phyloP scores from a whole-genome alignment of 805 yeast species.

The Hanseniaspora mollemarum region DNA sequence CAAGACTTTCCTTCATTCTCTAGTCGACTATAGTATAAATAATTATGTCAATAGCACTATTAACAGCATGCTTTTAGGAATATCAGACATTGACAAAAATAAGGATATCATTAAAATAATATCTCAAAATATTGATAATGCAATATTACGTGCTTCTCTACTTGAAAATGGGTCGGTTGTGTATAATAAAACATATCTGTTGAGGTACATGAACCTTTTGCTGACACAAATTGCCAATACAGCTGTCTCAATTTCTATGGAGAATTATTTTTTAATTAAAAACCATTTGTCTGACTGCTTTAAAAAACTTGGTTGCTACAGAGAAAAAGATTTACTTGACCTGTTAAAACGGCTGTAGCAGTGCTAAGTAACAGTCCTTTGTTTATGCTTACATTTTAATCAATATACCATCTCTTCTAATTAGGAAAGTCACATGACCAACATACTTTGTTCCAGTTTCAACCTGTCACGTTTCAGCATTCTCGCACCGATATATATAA shows the following conservation, averaged over 20 bases:
- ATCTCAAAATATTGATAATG: not conserved
- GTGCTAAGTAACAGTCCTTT: no score
- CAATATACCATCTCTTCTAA: no score
- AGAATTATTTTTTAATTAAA: not conserved
- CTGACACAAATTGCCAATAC: not conserved
- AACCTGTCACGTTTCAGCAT: no score
- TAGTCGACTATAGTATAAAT: not conserved
- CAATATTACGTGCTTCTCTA: not conserved
- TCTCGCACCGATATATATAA: no score
- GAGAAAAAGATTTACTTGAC: not conserved
- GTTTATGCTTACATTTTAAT: no score
- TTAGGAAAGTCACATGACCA: no score
- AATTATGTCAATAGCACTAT: not conserved
- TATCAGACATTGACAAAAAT: not conserved
- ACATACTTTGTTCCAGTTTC: no score
- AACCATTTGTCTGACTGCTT: not conserved
- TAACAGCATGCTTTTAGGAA: not conserved
- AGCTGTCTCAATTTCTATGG: not conserved
- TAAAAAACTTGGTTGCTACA: not conserved
- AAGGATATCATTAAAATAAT: not conserved
- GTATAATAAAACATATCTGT: not conserved
- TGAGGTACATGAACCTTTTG: not conserved
- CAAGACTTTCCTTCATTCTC: not conserved
- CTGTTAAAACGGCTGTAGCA: not conserved
- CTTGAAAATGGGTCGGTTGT: not conserved